Conservation (phyloP, 169 alveolate species). For the Theileria orientalis region DNA sequence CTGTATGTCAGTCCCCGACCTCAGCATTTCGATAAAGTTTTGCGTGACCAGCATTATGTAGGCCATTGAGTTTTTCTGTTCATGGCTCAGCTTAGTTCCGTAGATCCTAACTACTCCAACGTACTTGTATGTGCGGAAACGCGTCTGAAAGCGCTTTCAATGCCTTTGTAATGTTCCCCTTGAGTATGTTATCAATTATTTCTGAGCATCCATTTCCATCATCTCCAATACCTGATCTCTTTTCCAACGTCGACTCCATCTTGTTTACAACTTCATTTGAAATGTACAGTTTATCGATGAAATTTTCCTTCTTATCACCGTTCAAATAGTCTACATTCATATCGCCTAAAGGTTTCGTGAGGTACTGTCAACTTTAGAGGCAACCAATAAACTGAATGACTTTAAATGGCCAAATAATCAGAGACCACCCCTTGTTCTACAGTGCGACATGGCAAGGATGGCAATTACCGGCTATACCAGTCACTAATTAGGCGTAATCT, state of each 20-base stretch:
- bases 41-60: slow-evolving; percentile 22
- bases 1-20: neutral
- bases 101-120: too few relatives aligned
- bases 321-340: neutral
- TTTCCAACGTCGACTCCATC: slow-evolving; percentile 17
- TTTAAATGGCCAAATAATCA: too few relatives aligned
- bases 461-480: too few relatives aligned
- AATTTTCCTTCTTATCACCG: slow-evolving; percentile 15
- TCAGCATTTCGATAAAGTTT: slow-evolving; percentile 21
- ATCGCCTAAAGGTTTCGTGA: too few relatives aligned
- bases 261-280: slow-evolving; percentile 24
- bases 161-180: neutral
- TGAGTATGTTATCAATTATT: neutral
- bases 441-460: too few relatives aligned
- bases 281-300: slow-evolving; percentile 2
- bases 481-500: too few relatives aligned
- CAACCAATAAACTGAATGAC: too few relatives aligned
- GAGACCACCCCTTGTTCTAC: too few relatives aligned
- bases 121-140: neutral
- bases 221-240: slow-evolving; percentile 8
- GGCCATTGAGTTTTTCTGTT: slow-evolving; percentile 20
- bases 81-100: too few relatives aligned
- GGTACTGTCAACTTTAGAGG: too few relatives aligned
- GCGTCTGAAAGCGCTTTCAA: neutral
- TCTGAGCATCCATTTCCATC: neutral